Conservation (phyloP, 768 basidiomycete species). For the Lactarius quietus region DNA sequence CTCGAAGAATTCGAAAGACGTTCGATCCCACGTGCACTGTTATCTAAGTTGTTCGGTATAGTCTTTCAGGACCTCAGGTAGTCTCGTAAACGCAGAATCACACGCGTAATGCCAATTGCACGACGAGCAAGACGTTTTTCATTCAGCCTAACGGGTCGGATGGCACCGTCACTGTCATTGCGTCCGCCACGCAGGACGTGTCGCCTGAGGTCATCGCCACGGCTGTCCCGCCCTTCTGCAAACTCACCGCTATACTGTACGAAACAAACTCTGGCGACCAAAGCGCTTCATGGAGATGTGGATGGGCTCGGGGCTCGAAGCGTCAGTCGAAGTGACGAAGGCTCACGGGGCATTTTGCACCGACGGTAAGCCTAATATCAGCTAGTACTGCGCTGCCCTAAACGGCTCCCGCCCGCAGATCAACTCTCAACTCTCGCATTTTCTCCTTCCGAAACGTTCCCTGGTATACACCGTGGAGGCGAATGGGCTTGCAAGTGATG, state of each 20-base stretch:
- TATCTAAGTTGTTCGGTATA: not conserved
- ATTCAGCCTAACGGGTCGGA: conserved; percentile 13
- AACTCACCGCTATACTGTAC: conserved; percentile 28
- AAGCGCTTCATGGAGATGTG: conserved; percentile 33
- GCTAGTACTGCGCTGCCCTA: not conserved
- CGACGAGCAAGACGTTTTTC: conserved; percentile 23
- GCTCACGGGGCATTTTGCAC: conserved; percentile 30
- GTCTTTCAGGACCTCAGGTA: conserved; percentile 22
- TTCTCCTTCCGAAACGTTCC: conserved; percentile 23
- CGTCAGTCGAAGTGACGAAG: conserved; percentile 25
- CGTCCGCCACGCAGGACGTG: conserved; percentile 23
- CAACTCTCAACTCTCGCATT: conserved; percentile 21
- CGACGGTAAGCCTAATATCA: conserved; percentile 25
- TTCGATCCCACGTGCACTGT: not conserved
- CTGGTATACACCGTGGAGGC: conserved; percentile 25
- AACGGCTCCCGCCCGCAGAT: not conserved
- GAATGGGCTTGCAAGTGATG: conserved; percentile 19
- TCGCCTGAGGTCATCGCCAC: too few relatives aligned
- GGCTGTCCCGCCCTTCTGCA: conserved; percentile 28
- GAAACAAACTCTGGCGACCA: conserved; percentile 21
- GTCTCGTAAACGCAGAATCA: conserved; percentile 18
- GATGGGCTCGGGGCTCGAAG: conserved; percentile 25
- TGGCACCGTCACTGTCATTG: conserved; percentile 12
- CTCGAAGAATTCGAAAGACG: conserved; percentile 16
- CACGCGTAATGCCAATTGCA: conserved; percentile 22